Base-by-base conservation (phyloP, 2,329 filamentous ascomycete species). In the Cyphellophora attinorum region DNA sequence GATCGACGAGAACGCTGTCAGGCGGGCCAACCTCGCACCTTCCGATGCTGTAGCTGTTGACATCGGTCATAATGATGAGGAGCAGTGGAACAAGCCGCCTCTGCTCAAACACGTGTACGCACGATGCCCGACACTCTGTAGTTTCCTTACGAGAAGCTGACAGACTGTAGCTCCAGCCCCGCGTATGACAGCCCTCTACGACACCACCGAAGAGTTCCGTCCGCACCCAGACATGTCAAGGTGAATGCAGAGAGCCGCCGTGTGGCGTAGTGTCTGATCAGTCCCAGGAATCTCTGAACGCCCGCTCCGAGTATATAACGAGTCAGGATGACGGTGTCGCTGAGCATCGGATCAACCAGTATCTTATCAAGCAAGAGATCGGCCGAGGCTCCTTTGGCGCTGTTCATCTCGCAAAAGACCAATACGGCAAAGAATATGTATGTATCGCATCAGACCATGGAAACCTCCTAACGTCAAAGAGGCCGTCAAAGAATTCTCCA, bases 401-500 rank as follows among this genome's bases (percentile, higher is more conserved):
- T 8, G 91, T 98, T 11, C 86, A 96, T 60, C 67, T 89, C 13
- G 91, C 86, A 14, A 77, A 76, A 2, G 89, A 98, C 61, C 86
- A 94, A 57, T 91, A 80, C 62, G 89, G 86, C 27, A 76, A 77
- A 33, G 86, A 96, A 83, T 96, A 81, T 73, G 89, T 93, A 70
- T 70, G 81, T 23, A 5, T 30, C 10, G 4, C 11, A 18, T 16
- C 25, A 25, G 16, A 6, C 8, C 16, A 13, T 16, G 16, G 34
- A 36, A 40, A 14, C 44, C 31, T 27, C 10, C 30, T 32, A 19
- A 32, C 10, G 34, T 31, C 36, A 33, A 39, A 13, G 53, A 94
- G 88, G 89, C 91, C 38, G 76, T 96, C 54, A 98, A 98, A 60
- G 88, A 96, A 54, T 96, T 98, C 60, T 96, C 89, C 40, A 98